phyloP scores from a whole-genome alignment of 2,329 filamentous ascomycete genomes.

The Venturiaceae sp. region DNA sequence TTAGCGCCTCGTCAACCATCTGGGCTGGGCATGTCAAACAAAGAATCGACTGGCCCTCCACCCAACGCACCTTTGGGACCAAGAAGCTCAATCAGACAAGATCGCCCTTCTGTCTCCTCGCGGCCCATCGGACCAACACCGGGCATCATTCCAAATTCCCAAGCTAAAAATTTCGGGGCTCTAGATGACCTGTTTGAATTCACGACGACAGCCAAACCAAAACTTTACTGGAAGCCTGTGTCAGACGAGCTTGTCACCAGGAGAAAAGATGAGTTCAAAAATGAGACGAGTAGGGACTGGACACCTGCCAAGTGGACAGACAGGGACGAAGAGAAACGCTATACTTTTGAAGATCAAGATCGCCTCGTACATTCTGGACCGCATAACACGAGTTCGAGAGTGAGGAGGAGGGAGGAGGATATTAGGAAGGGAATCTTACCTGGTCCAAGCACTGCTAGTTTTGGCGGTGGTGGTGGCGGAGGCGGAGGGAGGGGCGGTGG shows the following conservation, averaged over 20 bases:
- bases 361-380: slow-evolving; percentile 30
- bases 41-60: not conserved
- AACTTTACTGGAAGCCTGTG: slow-evolving; percentile 58
- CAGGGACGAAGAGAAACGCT: not conserved
- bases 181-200: slow-evolving; percentile 49
- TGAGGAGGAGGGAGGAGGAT: slow-evolving; percentile 2
- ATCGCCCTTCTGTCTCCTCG: not conserved
- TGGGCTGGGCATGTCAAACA: not conserved
- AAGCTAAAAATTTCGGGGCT: slow-evolving; percentile 33
- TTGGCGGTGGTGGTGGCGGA: slow-evolving; percentile 11
- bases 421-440: slow-evolving; percentile 11
- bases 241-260: slow-evolving; percentile 51
- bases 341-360: slow-evolving; percentile 33
- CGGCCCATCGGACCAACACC: not conserved
- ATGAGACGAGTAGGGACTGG: slow-evolving; percentile 33
- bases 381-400: slow-evolving; percentile 9
- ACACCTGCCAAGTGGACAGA: slow-evolving; percentile 10
- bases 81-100: not conserved
- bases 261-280: slow-evolving; percentile 52
- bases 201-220: slow-evolving; percentile 51
- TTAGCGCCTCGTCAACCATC: not conserved
- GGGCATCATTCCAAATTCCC: not conserved
- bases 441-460: slow-evolving; percentile 8
- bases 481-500: slow-evolving; percentile 43
- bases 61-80: not conserved